These are phyloP conservation scores for Coemansia sp. DNA, from an alignment of 371 early-diverging fungal genomes.

Conservation along the genomic window DNA sequence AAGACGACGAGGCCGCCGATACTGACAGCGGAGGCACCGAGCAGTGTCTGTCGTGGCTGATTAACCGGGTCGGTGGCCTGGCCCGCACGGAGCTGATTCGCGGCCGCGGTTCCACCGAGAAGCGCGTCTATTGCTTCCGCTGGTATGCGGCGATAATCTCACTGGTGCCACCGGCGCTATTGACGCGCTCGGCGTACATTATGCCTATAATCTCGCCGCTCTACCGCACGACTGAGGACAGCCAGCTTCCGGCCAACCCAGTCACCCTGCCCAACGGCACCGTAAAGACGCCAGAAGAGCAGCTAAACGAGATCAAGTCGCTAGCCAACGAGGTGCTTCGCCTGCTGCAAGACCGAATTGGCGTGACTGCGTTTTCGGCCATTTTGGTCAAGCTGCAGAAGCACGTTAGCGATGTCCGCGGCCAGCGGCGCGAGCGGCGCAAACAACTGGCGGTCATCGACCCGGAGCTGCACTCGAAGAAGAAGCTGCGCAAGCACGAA, in stretches of 20 bases:
- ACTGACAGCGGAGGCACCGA: slow-evolving; percentile 24
- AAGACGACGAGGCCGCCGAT: slow-evolving; percentile 45
- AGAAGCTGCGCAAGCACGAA: slow-evolving; percentile 66
- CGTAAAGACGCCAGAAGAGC: slow-evolving; percentile 52
- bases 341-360: slow-evolving; percentile 76
- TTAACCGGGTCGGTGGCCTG: slow-evolving; percentile 29
- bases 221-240: slow-evolving; percentile 75
- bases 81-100: slow-evolving; percentile 49
- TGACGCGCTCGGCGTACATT: slow-evolving; percentile 60
- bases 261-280: slow-evolving; percentile 4
- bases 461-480: slow-evolving; percentile 64
- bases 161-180: slow-evolving; percentile 59
- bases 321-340: slow-evolving; percentile 80
- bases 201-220: slow-evolving; percentile 74
- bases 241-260: slow-evolving; percentile 37
- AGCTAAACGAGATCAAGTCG: slow-evolving; percentile 69
- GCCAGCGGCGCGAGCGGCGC: slow-evolving; percentile 63
- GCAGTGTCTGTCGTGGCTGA: slow-evolving; percentile 48
- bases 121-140: slow-evolving; percentile 80
- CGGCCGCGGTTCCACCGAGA: slow-evolving; percentile 27
- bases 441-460: slow-evolving; percentile 67
- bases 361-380: slow-evolving; percentile 70
- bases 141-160: slow-evolving; percentile 88
- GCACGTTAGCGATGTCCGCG: slow-evolving; percentile 56
- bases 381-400: slow-evolving; percentile 74